Percentiles rank a stretch among this genome's conserved stretches.
These are phyloP conservation scores for Cyclotella choctawhatcheeana DNA, from an alignment of 108 stramenopile genomes.

Conservation along the genomic window DNA sequence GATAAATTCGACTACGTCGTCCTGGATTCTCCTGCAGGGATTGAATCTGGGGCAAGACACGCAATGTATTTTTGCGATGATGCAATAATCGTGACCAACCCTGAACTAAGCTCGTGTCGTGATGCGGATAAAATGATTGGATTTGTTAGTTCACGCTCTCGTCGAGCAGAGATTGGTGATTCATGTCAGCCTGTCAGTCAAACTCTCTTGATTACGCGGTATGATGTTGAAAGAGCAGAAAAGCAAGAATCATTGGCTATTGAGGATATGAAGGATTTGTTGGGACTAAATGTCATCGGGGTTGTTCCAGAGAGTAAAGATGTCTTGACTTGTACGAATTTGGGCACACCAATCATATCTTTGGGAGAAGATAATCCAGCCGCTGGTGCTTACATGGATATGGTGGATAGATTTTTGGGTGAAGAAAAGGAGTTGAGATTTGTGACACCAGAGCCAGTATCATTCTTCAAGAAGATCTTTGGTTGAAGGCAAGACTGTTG, in stretches of 20 bases:
- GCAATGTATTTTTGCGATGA: conserved; percentile 81
- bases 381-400: conserved; percentile 55
- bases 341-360: conserved; percentile 67
- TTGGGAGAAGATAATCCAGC: conserved; percentile 43
- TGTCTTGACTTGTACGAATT: conserved; percentile 69
- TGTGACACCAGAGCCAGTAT: conserved; percentile 58
- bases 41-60: conserved; percentile 70
- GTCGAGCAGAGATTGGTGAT: conserved; percentile 58
- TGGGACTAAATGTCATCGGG: conserved; percentile 67
- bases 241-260: conserved; percentile 54
- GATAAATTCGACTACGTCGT: conserved; percentile 66
- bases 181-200: conserved; percentile 38
- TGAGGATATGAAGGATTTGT: conserved; percentile 63
- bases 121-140: conserved; percentile 85
- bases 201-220: conserved; percentile 63
- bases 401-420: conserved; percentile 60
- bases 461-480: conserved; percentile 64
- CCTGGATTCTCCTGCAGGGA: conserved; percentile 68
- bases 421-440: conserved; percentile 49
- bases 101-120: conserved; percentile 62
- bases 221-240: conserved; percentile 61
- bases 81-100: conserved; percentile 74
- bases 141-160: conserved; percentile 59
- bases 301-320: conserved; percentile 70
- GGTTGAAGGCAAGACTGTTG: conserved; percentile 18